These are phyloP conservation scores for Trypanosoma lewisi DNA, from an alignment of 208 protist species.

Conservation along the genomic window DNA sequence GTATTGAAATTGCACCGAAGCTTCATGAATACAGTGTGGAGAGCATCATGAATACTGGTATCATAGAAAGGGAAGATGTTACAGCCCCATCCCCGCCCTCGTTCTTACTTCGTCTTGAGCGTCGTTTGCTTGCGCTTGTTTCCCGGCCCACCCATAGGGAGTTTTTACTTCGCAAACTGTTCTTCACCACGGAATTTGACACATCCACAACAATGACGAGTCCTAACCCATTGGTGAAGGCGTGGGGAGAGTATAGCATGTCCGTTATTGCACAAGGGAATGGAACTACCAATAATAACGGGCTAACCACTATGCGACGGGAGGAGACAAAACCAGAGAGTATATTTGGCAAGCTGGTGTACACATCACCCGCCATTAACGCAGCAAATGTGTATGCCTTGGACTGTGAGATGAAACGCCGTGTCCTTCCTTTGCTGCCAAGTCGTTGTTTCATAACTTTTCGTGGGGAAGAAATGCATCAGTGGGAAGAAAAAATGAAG, in stretches of 20 bases:
- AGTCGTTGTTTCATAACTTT: conserved; percentile 34
- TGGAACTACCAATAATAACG: background rate
- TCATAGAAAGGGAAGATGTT: background rate
- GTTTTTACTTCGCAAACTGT: conserved; percentile 16
- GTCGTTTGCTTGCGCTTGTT: background rate
- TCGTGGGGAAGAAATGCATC: conserved; percentile 24
- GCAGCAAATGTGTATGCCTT: conserved; percentile 7
- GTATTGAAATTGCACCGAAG: conserved; percentile 10
- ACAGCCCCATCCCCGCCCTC: background rate
- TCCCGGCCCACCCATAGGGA: background rate
- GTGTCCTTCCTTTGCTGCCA: conserved; percentile 21
- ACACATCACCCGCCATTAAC: conserved; percentile 14
- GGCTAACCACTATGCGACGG: background rate
- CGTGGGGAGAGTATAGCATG: conserved; percentile 21
- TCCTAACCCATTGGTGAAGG: conserved; percentile 13
- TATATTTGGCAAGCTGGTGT: conserved; percentile 13
- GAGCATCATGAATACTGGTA: conserved; percentile 10
- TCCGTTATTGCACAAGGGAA: conserved; percentile 8
- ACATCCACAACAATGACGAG: background rate
- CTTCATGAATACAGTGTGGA: conserved; percentile 18
- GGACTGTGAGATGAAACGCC: conserved; percentile 17
- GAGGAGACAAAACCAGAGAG: background rate
- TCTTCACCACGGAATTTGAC: conserved; percentile 7
- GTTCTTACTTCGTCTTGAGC: conserved; percentile 2
- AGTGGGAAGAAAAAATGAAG: conserved; percentile 33